Percentiles rank a stretch among this genome's conserved stretches.
phyloP scores from a whole-genome alignment of 345 rosid species.

The Clarkia xantiana region DNA sequence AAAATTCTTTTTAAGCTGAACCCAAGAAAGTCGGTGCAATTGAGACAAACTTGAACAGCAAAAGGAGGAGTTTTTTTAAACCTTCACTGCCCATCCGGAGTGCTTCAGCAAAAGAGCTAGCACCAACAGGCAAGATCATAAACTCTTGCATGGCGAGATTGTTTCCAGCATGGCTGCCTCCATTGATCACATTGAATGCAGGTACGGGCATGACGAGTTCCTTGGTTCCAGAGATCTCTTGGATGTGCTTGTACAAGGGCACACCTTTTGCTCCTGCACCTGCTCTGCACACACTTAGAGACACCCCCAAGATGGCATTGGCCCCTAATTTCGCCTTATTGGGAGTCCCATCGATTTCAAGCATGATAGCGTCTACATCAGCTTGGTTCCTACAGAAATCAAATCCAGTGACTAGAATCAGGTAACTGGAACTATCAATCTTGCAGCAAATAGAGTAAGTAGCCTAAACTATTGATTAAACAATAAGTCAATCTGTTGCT shows the following conservation, averaged over 20 bases:
- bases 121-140: slow-evolving; percentile 92
- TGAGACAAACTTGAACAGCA: too few species aligned
- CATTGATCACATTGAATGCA: slow-evolving; percentile 90
- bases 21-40: too few species aligned
- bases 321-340: slow-evolving; percentile 89
- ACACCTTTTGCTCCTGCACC: slow-evolving; percentile 93
- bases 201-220: slow-evolving; percentile 99
- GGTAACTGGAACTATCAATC: too few species aligned
- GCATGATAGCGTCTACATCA: slow-evolving; percentile 73
- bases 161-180: slow-evolving; percentile 96
- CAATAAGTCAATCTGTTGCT: too few species aligned
- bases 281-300: slow-evolving; percentile 82
- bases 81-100: slow-evolving; percentile 97
- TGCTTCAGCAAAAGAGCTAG: slow-evolving; percentile 73
- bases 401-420: too few species aligned
- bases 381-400: slow-evolving; percentile 54
- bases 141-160: slow-evolving; percentile 98
- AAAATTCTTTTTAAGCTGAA: too few species aligned
- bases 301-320: slow-evolving; percentile 90
- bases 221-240: slow-evolving; percentile 70
- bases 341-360: slow-evolving; percentile 79
- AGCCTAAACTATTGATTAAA: too few species aligned
- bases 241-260: slow-evolving; percentile 85
- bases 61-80: slow-evolving; percentile 11
- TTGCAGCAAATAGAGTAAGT: too few species aligned